A percentile compares a stretch with the other conserved stretches of the same genome.
These are phyloP conservation scores for Myxozyma geophila DNA, from an alignment of 805 yeast species.

Conservation along the genomic window DNA sequence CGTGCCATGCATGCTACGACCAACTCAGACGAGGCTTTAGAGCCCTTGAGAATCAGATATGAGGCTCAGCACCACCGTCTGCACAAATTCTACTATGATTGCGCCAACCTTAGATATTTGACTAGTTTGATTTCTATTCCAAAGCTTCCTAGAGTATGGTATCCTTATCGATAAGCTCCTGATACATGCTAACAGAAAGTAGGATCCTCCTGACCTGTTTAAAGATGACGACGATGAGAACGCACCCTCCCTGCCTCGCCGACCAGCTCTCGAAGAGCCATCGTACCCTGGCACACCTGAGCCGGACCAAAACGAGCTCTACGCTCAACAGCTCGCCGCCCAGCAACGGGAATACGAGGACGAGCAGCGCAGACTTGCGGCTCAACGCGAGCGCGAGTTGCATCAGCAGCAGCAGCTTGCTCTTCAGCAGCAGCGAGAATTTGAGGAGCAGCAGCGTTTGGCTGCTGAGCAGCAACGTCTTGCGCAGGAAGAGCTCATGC, in stretches of 20 bases:
- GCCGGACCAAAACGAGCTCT: conserved; percentile 45
- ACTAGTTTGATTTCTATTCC: conserved; percentile 83
- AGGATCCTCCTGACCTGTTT: conserved; percentile 63
- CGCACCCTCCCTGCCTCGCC: conserved; percentile 49
- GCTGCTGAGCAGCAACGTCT: conserved; percentile 69
- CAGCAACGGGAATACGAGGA: conserved; percentile 46
- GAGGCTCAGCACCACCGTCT: conserved; percentile 69
- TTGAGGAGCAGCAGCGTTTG: conserved; percentile 74
- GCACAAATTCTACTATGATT: conserved; percentile 85
- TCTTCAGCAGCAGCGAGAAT: conserved; percentile 67
- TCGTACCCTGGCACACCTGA: conserved; percentile 41
- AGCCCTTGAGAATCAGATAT: conserved; percentile 73
- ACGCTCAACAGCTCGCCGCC: conserved; percentile 49
- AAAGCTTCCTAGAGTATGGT: conserved; percentile 51
- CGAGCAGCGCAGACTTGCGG: conserved; percentile 46
- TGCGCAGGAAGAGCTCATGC: conserved; percentile 70
- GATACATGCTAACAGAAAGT: background rate
- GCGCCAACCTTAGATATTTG: conserved; percentile 79
- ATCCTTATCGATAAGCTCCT: background rate
- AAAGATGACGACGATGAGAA: conserved; percentile 49
- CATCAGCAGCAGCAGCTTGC: conserved; percentile 70
- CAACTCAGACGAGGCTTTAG: conserved; percentile 74
- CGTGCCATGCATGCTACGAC: conserved; percentile 81
- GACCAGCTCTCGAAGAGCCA: conserved; percentile 44
- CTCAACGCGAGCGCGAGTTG: conserved; percentile 66